A percentile compares a stretch with the other conserved stretches of the same genome.
These are phyloP conservation scores for Mortierella sp. DNA, from an alignment of 371 early-diverging fungal genomes.

Conservation along the genomic window DNA sequence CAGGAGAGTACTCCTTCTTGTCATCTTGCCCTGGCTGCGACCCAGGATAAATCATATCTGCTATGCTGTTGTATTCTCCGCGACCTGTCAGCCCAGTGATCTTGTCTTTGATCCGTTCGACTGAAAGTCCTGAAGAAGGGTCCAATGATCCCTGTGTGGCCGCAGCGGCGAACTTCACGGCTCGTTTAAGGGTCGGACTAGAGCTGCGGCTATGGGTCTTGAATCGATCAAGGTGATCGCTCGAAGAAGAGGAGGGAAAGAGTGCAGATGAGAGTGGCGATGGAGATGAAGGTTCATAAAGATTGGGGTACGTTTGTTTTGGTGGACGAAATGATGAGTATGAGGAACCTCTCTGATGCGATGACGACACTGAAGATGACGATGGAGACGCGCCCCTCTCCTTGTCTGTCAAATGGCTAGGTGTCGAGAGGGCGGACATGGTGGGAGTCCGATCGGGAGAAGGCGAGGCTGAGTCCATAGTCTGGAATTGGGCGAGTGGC, in stretches of 20 bases:
- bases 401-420: slow-evolving; percentile 7
- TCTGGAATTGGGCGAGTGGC: slow-evolving; percentile 38
- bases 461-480: slow-evolving; percentile 24
- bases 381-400: slow-evolving; percentile 13
- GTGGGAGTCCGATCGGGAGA: slow-evolving; percentile 24
- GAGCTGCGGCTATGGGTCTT: slow-evolving; percentile 43
- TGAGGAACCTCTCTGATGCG: slow-evolving; percentile 12
- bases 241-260: slow-evolving; percentile 23
- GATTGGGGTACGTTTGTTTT: slow-evolving; percentile 27
- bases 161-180: slow-evolving; percentile 44
- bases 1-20: slow-evolving; percentile 31
- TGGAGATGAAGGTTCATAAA: slow-evolving; percentile 49
- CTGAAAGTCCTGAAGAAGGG: slow-evolving; percentile 18
- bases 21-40: slow-evolving; percentile 38
- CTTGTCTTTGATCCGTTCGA: slow-evolving; percentile 23
- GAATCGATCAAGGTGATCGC: slow-evolving; percentile 23
- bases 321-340: slow-evolving; percentile 3
- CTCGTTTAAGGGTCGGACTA: slow-evolving; percentile 54
- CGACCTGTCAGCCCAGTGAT: slow-evolving; percentile 12
- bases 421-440: background rate
- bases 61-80: slow-evolving; percentile 22
- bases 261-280: slow-evolving; percentile 52
- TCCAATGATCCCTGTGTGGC: slow-evolving; percentile 27
- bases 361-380: background rate
- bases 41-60: slow-evolving; percentile 33